These are phyloP conservation scores for Dichotomocladium elegans DNA, from an alignment of 371 early-diverging fungal species.

Conservation along the genomic window DNA sequence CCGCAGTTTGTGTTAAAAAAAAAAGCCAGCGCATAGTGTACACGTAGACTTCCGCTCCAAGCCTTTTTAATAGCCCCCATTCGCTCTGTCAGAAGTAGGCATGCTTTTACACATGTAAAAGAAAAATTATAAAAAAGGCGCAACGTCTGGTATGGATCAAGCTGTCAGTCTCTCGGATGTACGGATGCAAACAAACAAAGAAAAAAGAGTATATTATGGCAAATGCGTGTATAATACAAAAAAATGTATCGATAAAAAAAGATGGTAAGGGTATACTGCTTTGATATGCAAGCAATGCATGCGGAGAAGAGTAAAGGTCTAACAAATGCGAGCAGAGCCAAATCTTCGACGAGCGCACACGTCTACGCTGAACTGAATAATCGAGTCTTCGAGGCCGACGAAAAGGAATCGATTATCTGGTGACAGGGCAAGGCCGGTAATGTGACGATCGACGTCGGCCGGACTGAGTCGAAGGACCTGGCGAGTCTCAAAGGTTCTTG, in stretches of 20 bases:
- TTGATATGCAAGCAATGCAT: too few species aligned
- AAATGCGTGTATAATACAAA: neutral
- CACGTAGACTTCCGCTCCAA: too few species aligned
- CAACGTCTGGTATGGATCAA: too few species aligned
- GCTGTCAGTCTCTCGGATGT: too few species aligned
- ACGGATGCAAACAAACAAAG: neutral
- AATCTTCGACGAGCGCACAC: constrained; percentile 17
- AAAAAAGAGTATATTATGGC: neutral
- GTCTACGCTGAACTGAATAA: constrained; percentile 23
- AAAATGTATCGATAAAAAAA: neutral
- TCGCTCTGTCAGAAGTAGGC: too few species aligned
- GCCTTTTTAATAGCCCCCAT: too few species aligned
- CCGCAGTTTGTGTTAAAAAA: too few species aligned
- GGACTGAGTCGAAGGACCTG: constrained; percentile 57
- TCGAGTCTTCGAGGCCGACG: constrained; percentile 19
- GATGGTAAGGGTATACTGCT: neutral
- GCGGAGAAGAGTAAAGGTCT: too few species aligned
- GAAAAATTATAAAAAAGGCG: too few species aligned
- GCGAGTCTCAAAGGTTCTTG: constrained; percentile 69
- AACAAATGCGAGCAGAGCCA: constrained; percentile 24
- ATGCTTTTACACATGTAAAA: too few species aligned
- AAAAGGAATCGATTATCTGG: constrained; percentile 20
- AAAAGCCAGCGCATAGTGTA: too few species aligned
- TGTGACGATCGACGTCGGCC: constrained; percentile 22
- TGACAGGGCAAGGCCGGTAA: constrained; percentile 29